Conservation (phyloP, 257 asterid species). For the Nicotiana tomentosiformis region DNA sequence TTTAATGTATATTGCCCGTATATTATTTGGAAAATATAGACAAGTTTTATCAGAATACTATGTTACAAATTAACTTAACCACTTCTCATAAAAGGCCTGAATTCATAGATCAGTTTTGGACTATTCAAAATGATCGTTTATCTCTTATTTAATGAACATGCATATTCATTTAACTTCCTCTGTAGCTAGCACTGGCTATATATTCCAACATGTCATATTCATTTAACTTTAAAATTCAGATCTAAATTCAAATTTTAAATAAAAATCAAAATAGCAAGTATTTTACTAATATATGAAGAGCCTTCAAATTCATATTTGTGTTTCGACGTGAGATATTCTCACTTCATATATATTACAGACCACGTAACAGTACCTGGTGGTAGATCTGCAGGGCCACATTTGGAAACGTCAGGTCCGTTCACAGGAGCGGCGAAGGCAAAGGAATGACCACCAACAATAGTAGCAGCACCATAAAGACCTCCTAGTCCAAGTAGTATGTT, state of each 20-base stretch:
- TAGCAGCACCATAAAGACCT: slow-evolving; percentile 64
- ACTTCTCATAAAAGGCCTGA: not conserved
- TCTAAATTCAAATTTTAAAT: too few relatives aligned
- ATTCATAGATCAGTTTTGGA: not conserved
- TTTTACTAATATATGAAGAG: not conserved
- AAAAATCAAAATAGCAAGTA: too few relatives aligned
- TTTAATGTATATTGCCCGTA: not conserved
- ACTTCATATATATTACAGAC: not conserved
- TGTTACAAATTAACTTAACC: not conserved
- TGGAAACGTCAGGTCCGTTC: slow-evolving; percentile 52
- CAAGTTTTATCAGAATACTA: not conserved
- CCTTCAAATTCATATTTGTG: not conserved
- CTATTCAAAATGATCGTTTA: too few relatives aligned
- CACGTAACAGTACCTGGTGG: slow-evolving; percentile 26
- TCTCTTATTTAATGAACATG: too few relatives aligned
- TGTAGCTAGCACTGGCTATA: too few relatives aligned
- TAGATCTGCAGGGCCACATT: slow-evolving; percentile 72
- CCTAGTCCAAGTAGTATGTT: slow-evolving; percentile 60
- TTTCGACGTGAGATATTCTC: not conserved
- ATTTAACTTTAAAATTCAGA: not conserved
- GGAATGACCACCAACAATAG: slow-evolving; percentile 34
- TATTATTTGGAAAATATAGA: not conserved
- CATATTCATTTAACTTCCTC: too few relatives aligned
- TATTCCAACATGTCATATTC: not conserved
- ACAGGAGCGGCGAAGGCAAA: slow-evolving; percentile 57